These are phyloP conservation scores for Fusarium veterinarium DNA, from an alignment of 2,329 filamentous ascomycete genomes.

Conservation along the genomic window DNA sequence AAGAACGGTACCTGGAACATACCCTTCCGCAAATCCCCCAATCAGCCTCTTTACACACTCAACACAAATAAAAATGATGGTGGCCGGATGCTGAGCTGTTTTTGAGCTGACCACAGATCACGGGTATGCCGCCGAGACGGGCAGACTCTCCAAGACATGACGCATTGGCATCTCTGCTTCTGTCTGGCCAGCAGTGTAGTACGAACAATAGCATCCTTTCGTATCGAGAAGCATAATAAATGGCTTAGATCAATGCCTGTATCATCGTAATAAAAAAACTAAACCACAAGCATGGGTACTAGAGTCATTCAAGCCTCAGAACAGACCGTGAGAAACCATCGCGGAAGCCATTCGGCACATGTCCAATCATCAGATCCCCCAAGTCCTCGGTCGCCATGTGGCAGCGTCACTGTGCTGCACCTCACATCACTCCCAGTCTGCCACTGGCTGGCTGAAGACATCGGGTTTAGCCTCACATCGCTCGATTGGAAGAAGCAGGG, in stretches of 20 bases:
- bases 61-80: conserved; percentile 17
- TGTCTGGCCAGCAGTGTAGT: conserved; percentile 34
- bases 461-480: conserved; percentile 29
- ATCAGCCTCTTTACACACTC: conserved; percentile 25
- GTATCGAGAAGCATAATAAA: conserved; percentile 5
- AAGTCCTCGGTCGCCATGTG: conserved; percentile 39
- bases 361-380: conserved; percentile 32
- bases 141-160: conserved; percentile 28
- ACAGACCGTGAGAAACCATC: not conserved
- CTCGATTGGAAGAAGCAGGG: conserved; percentile 23
- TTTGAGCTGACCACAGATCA: conserved; percentile 43
- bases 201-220: conserved; percentile 23
- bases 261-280: not conserved
- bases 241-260: conserved; percentile 9
- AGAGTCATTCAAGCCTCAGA: conserved; percentile 8
- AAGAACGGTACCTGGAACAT: conserved; percentile 34
- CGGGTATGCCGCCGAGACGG: conserved; percentile 34
- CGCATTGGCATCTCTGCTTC: not conserved
- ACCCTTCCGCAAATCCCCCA: conserved; percentile 22
- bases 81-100: conserved; percentile 42
- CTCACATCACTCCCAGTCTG: conserved; percentile 19
- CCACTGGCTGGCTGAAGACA: conserved; percentile 12
- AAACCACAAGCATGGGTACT: not conserved
- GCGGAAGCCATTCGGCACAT: conserved; percentile 15
- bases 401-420: conserved; percentile 34